Percentiles rank a stretch among this genome's conserved stretches.
Conservation (phyloP, 352 stramenopile species). For the Phytophthora citricola region DNA sequence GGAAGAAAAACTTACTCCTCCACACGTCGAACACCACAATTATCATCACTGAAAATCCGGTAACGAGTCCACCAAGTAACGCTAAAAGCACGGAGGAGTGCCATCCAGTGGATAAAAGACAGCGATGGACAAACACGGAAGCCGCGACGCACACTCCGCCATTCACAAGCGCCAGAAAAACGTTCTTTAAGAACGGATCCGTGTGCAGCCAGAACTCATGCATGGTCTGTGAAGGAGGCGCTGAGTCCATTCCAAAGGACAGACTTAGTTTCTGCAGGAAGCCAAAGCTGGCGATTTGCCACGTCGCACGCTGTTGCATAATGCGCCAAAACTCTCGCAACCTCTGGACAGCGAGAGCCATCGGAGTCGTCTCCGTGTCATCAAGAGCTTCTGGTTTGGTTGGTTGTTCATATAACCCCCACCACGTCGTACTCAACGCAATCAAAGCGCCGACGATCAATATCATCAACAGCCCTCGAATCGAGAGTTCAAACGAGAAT, state of each 20-base stretch:
- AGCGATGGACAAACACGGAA: constrained; percentile 61
- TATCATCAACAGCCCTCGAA: constrained; percentile 48
- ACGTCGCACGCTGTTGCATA: constrained; percentile 69
- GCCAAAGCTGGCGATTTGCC: constrained; percentile 74
- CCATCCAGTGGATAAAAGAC: constrained; percentile 70
- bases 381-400: neutral
- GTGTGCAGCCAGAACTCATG: constrained; percentile 68
- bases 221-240: constrained; percentile 55
- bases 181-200: constrained; percentile 65
- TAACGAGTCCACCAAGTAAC: constrained; percentile 46
- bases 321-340: constrained; percentile 56
- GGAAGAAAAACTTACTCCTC: constrained; percentile 72
- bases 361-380: neutral
- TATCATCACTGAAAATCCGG: constrained; percentile 49
- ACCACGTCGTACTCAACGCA: constrained; percentile 46
- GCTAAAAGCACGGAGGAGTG: constrained; percentile 56
- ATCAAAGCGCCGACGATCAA: constrained; percentile 40
- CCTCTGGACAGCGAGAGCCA: constrained; percentile 12
- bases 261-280: constrained; percentile 69
- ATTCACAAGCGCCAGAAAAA: constrained; percentile 65
- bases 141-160: constrained; percentile 57
- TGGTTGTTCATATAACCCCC: constrained; percentile 44
- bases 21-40: constrained; percentile 68
- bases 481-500: constrained; percentile 55
- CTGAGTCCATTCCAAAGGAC: constrained; percentile 64